Evolutionary conservation across 805 yeast genomes (phyloP).

Genomic region (Saccharomycopsis sp.): DNA sequence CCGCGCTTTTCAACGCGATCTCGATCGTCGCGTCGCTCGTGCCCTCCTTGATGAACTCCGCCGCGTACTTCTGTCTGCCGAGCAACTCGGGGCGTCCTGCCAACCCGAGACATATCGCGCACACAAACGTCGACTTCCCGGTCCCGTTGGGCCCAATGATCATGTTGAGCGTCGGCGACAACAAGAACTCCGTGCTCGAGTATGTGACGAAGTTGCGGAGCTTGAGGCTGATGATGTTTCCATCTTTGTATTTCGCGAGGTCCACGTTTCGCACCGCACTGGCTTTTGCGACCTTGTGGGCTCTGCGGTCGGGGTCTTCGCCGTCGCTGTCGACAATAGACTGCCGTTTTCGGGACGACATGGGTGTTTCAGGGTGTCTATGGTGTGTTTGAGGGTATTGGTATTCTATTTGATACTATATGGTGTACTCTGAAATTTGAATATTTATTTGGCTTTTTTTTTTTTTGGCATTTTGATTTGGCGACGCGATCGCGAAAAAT

Average conservation of each 20-base stretch:
- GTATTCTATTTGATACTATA: background rate
- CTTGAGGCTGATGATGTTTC: constrained; percentile 44
- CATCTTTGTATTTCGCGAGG: constrained; percentile 29
- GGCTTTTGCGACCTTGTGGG: background rate
- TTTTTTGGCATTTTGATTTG: too few species aligned
- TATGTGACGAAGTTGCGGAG: constrained; percentile 66
- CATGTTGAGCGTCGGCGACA: constrained; percentile 82
- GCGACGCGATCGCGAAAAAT: too few species aligned
- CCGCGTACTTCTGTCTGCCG: constrained; percentile 56
- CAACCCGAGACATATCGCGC: constrained; percentile 85
- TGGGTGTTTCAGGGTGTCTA: background rate
- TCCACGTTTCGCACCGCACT: background rate
- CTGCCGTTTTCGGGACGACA: background rate
- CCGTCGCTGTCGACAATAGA: background rate
- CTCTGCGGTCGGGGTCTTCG: background rate
- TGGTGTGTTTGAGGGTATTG: background rate
- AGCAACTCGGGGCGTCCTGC: constrained; percentile 72
- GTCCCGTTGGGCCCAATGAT: constrained; percentile 96
- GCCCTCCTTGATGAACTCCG: constrained; percentile 71
- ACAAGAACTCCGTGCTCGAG: constrained; percentile 59
- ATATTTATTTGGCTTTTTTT: too few species aligned
- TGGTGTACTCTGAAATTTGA: too few species aligned
- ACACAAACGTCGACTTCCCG: constrained; percentile 88
- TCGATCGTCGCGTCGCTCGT: constrained; percentile 39
- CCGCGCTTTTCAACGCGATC: constrained; percentile 39